These are phyloP conservation scores for Globisporangium spinosum DNA, from an alignment of 352 stramenopile species.

Conservation along the genomic window DNA sequence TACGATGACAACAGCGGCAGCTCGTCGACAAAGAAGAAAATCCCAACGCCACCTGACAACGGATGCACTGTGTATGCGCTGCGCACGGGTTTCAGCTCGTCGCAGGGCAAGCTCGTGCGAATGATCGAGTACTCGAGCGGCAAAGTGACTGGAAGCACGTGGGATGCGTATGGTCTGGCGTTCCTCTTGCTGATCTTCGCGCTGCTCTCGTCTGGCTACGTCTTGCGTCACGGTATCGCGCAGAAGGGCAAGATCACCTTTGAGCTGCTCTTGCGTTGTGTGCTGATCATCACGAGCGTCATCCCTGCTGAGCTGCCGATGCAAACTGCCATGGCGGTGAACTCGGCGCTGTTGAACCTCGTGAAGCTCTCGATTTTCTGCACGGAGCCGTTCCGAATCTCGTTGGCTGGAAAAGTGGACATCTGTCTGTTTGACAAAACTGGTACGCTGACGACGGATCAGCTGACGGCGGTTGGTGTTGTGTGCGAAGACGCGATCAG, in stretches of 20 bases:
- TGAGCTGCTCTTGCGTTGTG: slow-evolving; percentile 95
- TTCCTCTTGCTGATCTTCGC: slow-evolving; percentile 96
- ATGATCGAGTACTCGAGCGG: slow-evolving; percentile 98
- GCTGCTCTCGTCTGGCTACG: slow-evolving; percentile 91
- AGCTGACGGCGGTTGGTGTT: slow-evolving; percentile 93
- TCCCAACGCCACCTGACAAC: slow-evolving; percentile 83
- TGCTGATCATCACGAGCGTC: slow-evolving; percentile 98
- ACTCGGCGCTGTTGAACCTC: slow-evolving; percentile 93
- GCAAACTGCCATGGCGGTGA: slow-evolving; percentile 97
- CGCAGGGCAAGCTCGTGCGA: slow-evolving; percentile 96
- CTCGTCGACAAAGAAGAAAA: slow-evolving; percentile 23
- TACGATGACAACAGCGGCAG: slow-evolving; percentile 10
- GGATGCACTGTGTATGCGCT: slow-evolving; percentile 94
- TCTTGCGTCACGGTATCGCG: slow-evolving; percentile 87
- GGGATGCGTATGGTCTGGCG: slow-evolving; percentile 95
- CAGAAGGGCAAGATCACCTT: slow-evolving; percentile 93
- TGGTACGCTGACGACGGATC: slow-evolving; percentile 96
- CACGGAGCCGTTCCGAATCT: slow-evolving; percentile 98
- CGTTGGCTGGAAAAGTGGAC: slow-evolving; percentile 94
- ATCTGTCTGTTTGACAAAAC: slow-evolving; percentile 99
- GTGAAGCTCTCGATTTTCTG: slow-evolving; percentile 97
- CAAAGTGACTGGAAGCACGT: slow-evolving; percentile 93
- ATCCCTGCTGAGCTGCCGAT: slow-evolving; percentile 98
- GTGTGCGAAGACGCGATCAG: slow-evolving; percentile 71
- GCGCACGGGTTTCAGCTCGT: slow-evolving; percentile 96